A percentile compares a stretch with the other conserved stretches of the same genome.
phyloP scores from a whole-genome alignment of 2,329 filamentous ascomycete species.

The Chaetomium olivaceum region DNA sequence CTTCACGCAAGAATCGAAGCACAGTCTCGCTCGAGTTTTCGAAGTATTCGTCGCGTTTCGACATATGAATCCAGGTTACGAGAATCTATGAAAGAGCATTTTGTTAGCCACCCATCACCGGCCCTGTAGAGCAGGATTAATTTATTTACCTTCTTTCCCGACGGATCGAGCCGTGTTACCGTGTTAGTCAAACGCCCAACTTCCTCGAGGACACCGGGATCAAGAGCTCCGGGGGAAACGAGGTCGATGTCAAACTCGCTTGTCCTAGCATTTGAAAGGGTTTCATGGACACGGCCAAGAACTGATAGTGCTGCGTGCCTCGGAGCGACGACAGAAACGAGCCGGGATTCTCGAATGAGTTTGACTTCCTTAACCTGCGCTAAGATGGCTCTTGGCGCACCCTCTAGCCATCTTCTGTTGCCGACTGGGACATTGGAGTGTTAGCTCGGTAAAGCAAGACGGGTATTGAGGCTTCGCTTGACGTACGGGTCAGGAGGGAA shows the following conservation, averaged over 20 bases:
- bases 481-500: slow-evolving; percentile 49
- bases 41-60: slow-evolving; percentile 29
- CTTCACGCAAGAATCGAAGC: slow-evolving; percentile 47
- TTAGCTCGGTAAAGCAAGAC: slow-evolving; percentile 12
- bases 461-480: background rate
- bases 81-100: slow-evolving; percentile 30
- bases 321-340: slow-evolving; percentile 42
- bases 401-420: slow-evolving; percentile 39
- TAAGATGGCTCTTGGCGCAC: slow-evolving; percentile 37
- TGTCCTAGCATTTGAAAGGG: slow-evolving; percentile 35
- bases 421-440: slow-evolving; percentile 37
- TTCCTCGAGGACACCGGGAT: slow-evolving; percentile 38
- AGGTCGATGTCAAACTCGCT: slow-evolving; percentile 33
- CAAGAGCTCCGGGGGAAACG: slow-evolving; percentile 32
- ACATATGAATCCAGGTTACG: slow-evolving; percentile 47
- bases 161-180: slow-evolving; percentile 41
- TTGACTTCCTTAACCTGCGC: slow-evolving; percentile 43
- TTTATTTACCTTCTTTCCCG: slow-evolving; percentile 28
- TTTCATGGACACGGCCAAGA: slow-evolving; percentile 38
- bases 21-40: slow-evolving; percentile 49
- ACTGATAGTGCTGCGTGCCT: slow-evolving; percentile 41
- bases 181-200: slow-evolving; percentile 43
- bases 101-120: background rate
- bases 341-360: slow-evolving; percentile 34
- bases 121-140: background rate